Conservation (phyloP, 139 green algal species). For the Eudorina sp. region DNA sequence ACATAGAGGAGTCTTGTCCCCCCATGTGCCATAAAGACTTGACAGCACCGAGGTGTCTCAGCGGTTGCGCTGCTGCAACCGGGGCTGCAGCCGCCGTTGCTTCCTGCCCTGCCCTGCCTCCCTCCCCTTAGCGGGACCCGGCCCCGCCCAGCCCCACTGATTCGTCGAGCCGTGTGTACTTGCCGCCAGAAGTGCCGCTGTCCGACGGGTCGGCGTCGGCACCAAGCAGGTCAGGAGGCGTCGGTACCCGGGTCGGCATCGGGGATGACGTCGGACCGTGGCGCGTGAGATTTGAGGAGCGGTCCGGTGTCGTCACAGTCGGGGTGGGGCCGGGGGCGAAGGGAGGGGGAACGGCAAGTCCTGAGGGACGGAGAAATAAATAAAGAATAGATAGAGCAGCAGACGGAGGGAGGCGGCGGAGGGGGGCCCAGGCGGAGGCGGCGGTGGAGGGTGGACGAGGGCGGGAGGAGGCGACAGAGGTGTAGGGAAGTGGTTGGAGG, state of each 20-base stretch:
- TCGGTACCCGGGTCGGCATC: too few relatives aligned
- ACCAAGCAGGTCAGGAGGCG: too few relatives aligned
- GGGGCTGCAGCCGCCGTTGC: not conserved
- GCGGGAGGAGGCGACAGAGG: not conserved
- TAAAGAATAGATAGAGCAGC: not conserved
- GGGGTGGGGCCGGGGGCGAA: not conserved
- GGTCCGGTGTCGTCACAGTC: not conserved
- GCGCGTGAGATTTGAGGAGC: not conserved
- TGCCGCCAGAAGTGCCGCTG: not conserved
- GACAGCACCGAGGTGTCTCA: too few relatives aligned
- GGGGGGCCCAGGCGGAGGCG: not conserved
- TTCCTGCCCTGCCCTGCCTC: not conserved
- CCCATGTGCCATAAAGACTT: too few relatives aligned
- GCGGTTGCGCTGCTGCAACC: not conserved
- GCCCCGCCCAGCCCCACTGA: not conserved
- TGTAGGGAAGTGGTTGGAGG: too few relatives aligned
- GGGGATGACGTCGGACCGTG: not conserved
- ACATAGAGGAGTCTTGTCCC: too few relatives aligned
- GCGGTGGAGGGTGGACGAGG: not conserved
- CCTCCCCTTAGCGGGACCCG: not conserved
- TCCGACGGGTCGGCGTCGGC: not conserved
- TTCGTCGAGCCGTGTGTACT: constrained; percentile 41
- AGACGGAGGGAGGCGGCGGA: not conserved
- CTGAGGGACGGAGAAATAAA: not conserved
- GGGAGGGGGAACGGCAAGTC: not conserved